Evolutionary conservation across 1,139 yeast genomes (phyloP), one percentile per base, ranked within the genome.

Genomic region (Yamadazyma friedrichii): DNA sequence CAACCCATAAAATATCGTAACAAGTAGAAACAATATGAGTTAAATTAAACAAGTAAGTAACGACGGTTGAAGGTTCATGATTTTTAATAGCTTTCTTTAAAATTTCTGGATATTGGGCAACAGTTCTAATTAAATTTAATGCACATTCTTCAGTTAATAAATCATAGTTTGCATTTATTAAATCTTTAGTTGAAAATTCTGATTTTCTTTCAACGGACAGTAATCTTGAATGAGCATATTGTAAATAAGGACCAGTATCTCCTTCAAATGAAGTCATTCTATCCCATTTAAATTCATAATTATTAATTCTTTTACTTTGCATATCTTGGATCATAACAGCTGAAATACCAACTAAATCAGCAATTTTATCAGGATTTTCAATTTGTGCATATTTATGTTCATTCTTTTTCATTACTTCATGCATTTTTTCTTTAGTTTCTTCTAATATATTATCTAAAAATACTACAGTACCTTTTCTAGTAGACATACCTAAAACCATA

Each of bases 321-420:
- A 93, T 89, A 67, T 94, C 99, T 74, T 94, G 98, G 59, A 94
- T 87, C 96, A 94, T 91, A 46, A 94, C 96, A 10, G 98, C 98
- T 33, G 97, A 86, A 46, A 93, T 88, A 64, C 98, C 99, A 43
- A 94, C 84, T 57, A 89, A 76, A 62, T 94, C 98, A 45, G 98
- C 98, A 60, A 93, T 87, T 64, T 83, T 82, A 47, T 94, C 98
- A 32, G 99, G 98, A 61, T 93, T 81, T 60, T 85, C 94, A 53
- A 94, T 88, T 70, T 89, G 97, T 6, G 93, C 84, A 60, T 93
- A 94, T 68, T 94, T 94, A 51, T 75, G 82, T 64, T 84, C 89
- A 65, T 93, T 94, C 72, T 84, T 84, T 69, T 83, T 84, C 98
- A 94, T 94, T 43, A 93, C 97, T 54, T 88, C 95, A 61, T 91